Evolutionary conservation across 345 rosid genomes (phyloP), one percentile per base, ranked within the genome.

Genomic region (Populus deltoides): DNA sequence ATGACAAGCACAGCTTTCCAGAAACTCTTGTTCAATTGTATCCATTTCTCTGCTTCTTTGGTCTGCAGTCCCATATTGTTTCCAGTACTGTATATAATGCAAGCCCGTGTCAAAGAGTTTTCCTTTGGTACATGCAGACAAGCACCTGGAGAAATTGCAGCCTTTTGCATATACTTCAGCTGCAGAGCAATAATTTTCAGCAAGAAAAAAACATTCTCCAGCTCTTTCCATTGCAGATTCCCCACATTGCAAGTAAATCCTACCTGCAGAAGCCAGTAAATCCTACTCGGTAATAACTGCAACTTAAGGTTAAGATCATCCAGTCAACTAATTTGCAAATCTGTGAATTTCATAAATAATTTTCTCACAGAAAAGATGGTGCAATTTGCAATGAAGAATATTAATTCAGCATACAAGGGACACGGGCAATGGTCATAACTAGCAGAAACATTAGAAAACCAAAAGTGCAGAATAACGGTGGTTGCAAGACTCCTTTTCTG

Each of bases 191-290:
- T 82, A 85, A 35, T 71, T 7, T 65, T 82, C 75, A 25, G 87
- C 87, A 17, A 59, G 85, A 76, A n/a, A 35, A 70, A 88, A 85
- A 72, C 91, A 85, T 17, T 85, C 87, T 45, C 88, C 91, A 13
- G 89, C 91, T 77, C 72, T 85, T 72, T 80, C 81, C 43, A 77
- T 31, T 22, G 79, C 77, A 66, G 82, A 71, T 31, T 82, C 79
- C 59, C 86, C 86, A 75, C 87, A 85, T 71, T 85, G 84, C 84
- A 83, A 45, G 76, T 82, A 88, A 27, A 85, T 79, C 41, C 67
- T 74, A 36, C 88, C 91, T 88, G 81, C 70, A 71, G 45, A 17
- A 20, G 45, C 17, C 63, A 59, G 49, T 1, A 33, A 33, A 33
- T 33, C 36, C 36, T 33, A 33, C 43, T 39, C 43, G 11, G 43